Evolutionary conservation across 2,329 filamentous ascomycete genomes (phyloP), one percentile per base, ranked within the genome.

Genomic region (Dactylellina parvicollis): DNA sequence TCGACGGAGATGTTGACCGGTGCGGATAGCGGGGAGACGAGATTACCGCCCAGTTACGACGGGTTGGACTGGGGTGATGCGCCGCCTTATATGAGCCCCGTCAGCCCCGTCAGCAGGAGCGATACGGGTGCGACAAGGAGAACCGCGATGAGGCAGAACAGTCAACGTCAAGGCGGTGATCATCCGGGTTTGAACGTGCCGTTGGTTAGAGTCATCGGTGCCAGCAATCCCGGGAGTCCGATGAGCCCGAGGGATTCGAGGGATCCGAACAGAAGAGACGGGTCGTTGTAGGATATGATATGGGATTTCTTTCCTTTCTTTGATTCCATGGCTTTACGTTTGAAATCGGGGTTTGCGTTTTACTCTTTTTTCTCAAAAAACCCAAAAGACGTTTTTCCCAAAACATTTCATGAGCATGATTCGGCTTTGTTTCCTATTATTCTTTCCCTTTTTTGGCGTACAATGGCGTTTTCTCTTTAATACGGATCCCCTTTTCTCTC

Each of bases 21-120:
- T 32, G 67, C 44, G 26, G 62, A 74, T 52, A 54, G 61, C 12
- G 62, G 70, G n/a, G 14, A 54, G 16, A 24, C 49, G 14, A 55
- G 70, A 16, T 50, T 74, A 47, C 70, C 70, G 34, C 70, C 70
- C 9, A 74, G 70, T 42, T 74, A 74, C 26, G 70, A 74, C 28
- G 70, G 70, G 12, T 52, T 74, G 49, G 70, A 74, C 40, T 74
- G 70, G 70, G 70, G 70, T 22, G 70, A 74, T 59, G 70, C 70
- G 12, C 70, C 70, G 49, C 70, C 70, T n/a, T 74, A 74, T 36
- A 74, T 69, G 61, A 62, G 55, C n/a, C 70, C 70, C 12, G 36
- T 69, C 10, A 69, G 62, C 20, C 65, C 65, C 5, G 36, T 62
- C 3, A 34, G 30, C 12, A 52, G 70, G n/a, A 62, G 36, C 22